Base-by-base conservation (phyloP, 768 basidiomycete genomes). In the Boletellus ananas region DNA sequence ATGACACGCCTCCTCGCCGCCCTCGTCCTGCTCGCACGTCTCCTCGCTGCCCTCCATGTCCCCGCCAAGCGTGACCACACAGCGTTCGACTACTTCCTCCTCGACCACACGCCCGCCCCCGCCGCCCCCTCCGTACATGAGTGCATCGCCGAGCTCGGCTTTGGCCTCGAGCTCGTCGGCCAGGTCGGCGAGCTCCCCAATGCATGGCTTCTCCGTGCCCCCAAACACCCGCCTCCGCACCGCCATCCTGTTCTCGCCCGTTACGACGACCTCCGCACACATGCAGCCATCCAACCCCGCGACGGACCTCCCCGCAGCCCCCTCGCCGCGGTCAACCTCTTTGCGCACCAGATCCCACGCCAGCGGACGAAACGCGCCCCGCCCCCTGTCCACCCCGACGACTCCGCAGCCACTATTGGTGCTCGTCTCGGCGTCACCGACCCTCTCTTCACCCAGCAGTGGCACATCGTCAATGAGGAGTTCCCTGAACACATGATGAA, bases 401-500 rank as follows among this genome's bases (percentile, higher is more conserved):
- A 67, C 5, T 68, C 56, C 1, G 58, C 83, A 14, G 64, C 74
- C 37, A 75, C 67, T 7, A 72, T 85, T 34, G 85, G 82, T 9
- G 66, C 77, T 34, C 74, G 76, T 11, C 75, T 95, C 34, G 79
- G 75, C 17, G 84, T 99, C 51, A 59, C 72, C 21, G 95, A 98
- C 63, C 95, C 95, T 0, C 73, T 86, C 52, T 93, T 96, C 64
- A 63, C 75, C 14, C 68, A 79, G 50, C 95, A 98, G 74, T 98
- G 96, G 96, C 95, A 97, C 72, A 74, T 97, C 20, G 79, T 96
- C 52, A 98, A 99, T 70, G 83, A 88, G 52, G 79, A 90, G 31
- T 82, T 75, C 56, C 87, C 85, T 4, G 80, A 87, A 60, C 80
- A 90, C 57, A 83, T 79, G 76, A 87, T 99, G 84, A 98, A 99